Evolutionary conservation across 1,284 basidiomycete genomes (phyloP).

Genomic region (Naganishia liquefaciens): DNA sequence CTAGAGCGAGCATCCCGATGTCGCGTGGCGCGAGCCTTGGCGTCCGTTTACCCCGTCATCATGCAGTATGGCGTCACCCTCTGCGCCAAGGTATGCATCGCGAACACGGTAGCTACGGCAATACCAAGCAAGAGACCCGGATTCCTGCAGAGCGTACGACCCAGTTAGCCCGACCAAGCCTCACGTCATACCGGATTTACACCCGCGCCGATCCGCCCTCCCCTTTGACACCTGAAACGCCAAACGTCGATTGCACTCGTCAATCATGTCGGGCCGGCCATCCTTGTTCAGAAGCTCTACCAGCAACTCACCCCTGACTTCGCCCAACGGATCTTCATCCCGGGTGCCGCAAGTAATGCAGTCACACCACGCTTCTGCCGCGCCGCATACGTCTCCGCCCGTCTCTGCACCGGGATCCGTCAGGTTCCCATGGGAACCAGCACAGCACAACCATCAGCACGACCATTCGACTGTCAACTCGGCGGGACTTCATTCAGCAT

Average conservation of each 20-base stretch:
- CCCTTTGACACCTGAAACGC: slow-evolving; percentile 21
- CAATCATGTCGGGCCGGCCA: slow-evolving; percentile 2
- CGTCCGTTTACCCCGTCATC: background rate
- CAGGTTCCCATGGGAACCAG: slow-evolving; percentile 30
- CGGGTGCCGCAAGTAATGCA: slow-evolving; percentile 19
- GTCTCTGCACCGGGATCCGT: slow-evolving; percentile 16
- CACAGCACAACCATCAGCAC: slow-evolving; percentile 10
- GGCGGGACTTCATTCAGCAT: slow-evolving; percentile 29
- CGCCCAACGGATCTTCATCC: background rate
- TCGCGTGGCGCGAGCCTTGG: too few species aligned
- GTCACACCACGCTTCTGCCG: background rate
- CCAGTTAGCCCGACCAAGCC: background rate
- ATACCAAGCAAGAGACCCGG: slow-evolving; percentile 3
- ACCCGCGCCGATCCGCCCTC: slow-evolving; percentile 6
- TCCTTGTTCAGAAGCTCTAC: slow-evolving; percentile 8
- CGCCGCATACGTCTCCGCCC: slow-evolving; percentile 8
- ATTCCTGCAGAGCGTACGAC: background rate
- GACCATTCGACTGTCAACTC: slow-evolving; percentile 23
- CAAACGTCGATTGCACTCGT: background rate
- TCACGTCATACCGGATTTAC: slow-evolving; percentile 6
- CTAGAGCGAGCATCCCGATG: too few species aligned
- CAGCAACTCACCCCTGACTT: background rate
- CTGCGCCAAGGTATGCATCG: background rate
- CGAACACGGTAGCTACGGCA: background rate
- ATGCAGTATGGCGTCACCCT: background rate